Conservation (phyloP, 371 early-diverging fungal genomes). For the Syncephalis fuscata region DNA sequence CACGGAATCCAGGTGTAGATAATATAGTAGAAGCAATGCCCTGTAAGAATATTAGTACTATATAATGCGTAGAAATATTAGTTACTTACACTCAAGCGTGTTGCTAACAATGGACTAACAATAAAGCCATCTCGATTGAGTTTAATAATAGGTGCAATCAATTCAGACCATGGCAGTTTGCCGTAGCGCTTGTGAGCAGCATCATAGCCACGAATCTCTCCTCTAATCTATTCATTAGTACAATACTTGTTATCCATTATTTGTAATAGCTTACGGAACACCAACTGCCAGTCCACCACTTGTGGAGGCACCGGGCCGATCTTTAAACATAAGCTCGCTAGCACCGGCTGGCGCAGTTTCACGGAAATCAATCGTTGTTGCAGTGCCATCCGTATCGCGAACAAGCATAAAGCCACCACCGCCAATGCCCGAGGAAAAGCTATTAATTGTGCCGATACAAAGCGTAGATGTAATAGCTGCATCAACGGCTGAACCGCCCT, state of each 20-base stretch:
- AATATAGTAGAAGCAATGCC: not conserved
- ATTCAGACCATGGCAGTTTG: constrained; percentile 64
- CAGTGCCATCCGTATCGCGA: constrained; percentile 36
- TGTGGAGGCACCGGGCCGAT: constrained; percentile 41
- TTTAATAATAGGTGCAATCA: constrained; percentile 71
- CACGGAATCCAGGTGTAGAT: not conserved
- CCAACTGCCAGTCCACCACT: constrained; percentile 72
- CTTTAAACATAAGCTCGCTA: constrained; percentile 48
- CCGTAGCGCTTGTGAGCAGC: constrained; percentile 28
- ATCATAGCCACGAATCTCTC: constrained; percentile 7
- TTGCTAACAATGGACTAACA: constrained; percentile 21
- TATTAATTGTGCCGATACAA: constrained; percentile 88
- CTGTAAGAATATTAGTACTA: not conserved
- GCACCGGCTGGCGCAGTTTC: constrained; percentile 83
- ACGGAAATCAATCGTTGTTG: constrained; percentile 59
- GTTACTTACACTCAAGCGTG: constrained; percentile 16
- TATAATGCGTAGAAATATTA: too few relatives aligned
- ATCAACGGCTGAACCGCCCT: constrained; percentile 95
- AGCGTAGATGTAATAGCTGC: constrained; percentile 87
- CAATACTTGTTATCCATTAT: not conserved
- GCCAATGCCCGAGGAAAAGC: constrained; percentile 93
- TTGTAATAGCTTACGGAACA: constrained; percentile 64
- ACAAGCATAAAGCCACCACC: constrained; percentile 98
- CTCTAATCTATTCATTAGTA: not conserved
- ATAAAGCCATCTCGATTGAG: constrained; percentile 69